Conservation (phyloP, 2,329 filamentous ascomycete species). For the Emericellopsis cladophorae region DNA sequence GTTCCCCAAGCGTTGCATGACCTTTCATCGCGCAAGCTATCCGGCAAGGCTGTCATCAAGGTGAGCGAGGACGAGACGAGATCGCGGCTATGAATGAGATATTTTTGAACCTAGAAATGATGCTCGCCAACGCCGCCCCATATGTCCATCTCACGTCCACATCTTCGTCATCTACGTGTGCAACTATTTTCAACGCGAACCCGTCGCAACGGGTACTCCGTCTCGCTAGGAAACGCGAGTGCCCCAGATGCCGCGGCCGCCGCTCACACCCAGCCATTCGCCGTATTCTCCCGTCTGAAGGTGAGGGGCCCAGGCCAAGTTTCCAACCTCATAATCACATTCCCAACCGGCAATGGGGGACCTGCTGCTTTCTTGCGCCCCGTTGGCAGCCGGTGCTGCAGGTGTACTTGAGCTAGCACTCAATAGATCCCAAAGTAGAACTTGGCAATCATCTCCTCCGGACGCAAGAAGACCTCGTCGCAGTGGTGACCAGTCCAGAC, state of each 20-base stretch:
- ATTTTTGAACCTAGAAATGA: too few species aligned
- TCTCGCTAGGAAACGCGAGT: constrained; percentile 29
- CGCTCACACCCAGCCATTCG: constrained; percentile 76
- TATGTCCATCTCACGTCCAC: too few species aligned
- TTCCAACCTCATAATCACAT: constrained; percentile 78
- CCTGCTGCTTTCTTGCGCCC: constrained; percentile 42
- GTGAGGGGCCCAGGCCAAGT: constrained; percentile 74
- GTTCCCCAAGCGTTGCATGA: constrained; percentile 37
- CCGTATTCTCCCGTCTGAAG: constrained; percentile 55
- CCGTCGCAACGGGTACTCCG: neutral
- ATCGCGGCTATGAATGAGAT: constrained; percentile 2
- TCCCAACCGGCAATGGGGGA: constrained; percentile 68
- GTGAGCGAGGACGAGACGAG: constrained; percentile 6
- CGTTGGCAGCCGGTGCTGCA: constrained; percentile 22
- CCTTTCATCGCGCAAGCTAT: constrained; percentile 33
- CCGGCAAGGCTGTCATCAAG: constrained; percentile 44
- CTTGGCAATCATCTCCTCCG: constrained; percentile 82
- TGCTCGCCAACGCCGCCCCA: too few species aligned
- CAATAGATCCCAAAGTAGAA: constrained; percentile 87
- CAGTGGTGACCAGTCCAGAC: constrained; percentile 88
- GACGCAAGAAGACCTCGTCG: constrained; percentile 81
- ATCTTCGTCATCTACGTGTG: too few species aligned
- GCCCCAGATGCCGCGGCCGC: constrained; percentile 72
- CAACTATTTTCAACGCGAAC: too few species aligned
- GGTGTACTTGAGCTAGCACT: constrained; percentile 35